Evolutionary conservation across 371 early-diverging fungal species (phyloP), one percentile per base, ranked within the genome.

Genomic region (Dinochytrium kinnereticum): DNA sequence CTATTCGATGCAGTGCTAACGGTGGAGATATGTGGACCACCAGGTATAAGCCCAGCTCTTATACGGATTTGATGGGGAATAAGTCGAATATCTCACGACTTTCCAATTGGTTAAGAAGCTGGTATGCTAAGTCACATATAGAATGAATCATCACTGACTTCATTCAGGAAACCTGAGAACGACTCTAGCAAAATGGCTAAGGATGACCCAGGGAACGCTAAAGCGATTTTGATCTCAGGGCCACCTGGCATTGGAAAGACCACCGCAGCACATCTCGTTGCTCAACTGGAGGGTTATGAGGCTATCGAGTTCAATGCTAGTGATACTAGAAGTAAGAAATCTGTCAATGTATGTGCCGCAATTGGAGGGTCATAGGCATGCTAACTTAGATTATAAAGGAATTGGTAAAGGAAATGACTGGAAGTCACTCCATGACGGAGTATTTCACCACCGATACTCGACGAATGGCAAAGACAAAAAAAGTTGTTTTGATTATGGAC

Each of bases 201-300:
- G 64, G 81, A 84, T 53, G 81, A 80, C 21, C 51, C 66, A 0
- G 64, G 81, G 1, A 38, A 68, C 24, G 84, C 75, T 65, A 87
- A 92, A 21, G 96, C 99, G 0, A 87, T 94, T 1, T 78, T 99
- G 7, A 82, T 99, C 0, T 95, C 96, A 51, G 99, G 99, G 0
- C 93, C 97, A 15, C 99, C 99, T 10, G 99, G 99, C 1, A 93
- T 99, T 36, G 99, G 99, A 40, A 99, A 99, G 82, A 99, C 99
- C 1, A 97, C 99, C 0, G 86, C 97, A 0, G 99, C 98, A 0
- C 94, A 95, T 79, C 80, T 99, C 24, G 92, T 94, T 2, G 94
- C 96, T 19, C 82, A 89, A 31, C 78, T 86, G 15, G 88, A 92
- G 36, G 97, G 96, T 0, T 95, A 91, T 68, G 91, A 94, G n/a